Conservation (phyloP, 495 filamentous ascomycete species). For the Aspergillus egyptiacus region DNA sequence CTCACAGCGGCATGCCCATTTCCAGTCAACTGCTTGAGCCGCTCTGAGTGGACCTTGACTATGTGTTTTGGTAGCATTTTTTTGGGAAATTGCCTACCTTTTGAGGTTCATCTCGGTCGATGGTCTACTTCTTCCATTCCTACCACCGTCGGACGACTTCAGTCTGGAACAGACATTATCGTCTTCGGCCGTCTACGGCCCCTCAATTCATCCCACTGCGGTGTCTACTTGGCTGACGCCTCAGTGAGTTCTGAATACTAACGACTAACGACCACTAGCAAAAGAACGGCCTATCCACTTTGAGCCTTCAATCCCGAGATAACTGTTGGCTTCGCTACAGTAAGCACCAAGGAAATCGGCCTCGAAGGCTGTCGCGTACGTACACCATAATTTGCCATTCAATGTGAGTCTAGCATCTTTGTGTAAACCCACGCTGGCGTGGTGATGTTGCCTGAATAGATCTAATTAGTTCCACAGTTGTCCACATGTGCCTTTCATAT, state of each 20-base stretch:
- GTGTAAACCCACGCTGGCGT: background rate
- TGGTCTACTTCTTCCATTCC: background rate
- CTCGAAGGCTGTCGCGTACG: background rate
- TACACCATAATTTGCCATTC: background rate
- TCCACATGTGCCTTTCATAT: constrained; percentile 6
- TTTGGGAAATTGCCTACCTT: constrained; percentile 8
- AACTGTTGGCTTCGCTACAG: background rate
- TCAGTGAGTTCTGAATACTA: constrained; percentile 5
- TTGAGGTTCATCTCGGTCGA: background rate
- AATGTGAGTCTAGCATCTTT: background rate
- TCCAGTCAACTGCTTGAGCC: background rate
- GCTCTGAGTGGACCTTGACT: background rate
- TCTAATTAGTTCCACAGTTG: background rate
- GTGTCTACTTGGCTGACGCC: background rate
- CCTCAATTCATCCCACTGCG: background rate
- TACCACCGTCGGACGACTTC: background rate
- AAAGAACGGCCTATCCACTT: background rate
- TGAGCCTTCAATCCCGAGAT: background rate
- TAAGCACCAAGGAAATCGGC: background rate
- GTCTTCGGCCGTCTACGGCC: background rate
- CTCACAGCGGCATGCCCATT: constrained; percentile 13
- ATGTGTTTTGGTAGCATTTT: constrained; percentile 13
- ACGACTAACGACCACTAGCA: background rate
- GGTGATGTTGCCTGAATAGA: no score
- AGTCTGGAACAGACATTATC: background rate